These are phyloP conservation scores for Exutisphaerella laricina DNA, from an alignment of 2,329 filamentous ascomycete species.

Conservation along the genomic window DNA sequence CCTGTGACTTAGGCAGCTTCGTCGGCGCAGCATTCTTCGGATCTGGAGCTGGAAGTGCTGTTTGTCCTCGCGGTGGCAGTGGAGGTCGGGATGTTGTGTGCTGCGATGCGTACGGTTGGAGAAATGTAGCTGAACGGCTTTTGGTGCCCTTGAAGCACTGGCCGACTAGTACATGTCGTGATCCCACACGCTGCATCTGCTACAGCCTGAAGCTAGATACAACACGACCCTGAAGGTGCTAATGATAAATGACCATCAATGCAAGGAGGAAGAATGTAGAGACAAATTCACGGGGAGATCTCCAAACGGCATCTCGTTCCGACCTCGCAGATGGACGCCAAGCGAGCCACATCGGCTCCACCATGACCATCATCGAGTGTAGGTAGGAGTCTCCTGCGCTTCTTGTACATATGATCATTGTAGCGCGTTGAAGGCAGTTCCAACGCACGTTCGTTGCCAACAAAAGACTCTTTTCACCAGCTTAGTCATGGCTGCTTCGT, in stretches of 20 bases:
- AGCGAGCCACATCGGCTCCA: too few species aligned
- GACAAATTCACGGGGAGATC: too few species aligned
- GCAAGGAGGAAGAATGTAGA: too few species aligned
- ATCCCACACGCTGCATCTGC: conserved; percentile 17
- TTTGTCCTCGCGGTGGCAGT: background rate
- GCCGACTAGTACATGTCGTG: conserved; percentile 24
- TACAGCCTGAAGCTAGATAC: background rate
- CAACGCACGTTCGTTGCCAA: too few species aligned
- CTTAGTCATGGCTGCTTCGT: conserved; percentile 2
- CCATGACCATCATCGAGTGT: too few species aligned
- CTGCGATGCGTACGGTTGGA: background rate
- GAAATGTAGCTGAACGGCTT: background rate
- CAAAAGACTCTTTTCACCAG: background rate
- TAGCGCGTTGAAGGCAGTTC: background rate
- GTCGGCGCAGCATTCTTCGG: background rate
- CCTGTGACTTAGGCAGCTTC: background rate
- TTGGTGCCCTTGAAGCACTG: conserved; percentile 5
- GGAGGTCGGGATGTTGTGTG: background rate
- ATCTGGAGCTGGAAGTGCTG: background rate
- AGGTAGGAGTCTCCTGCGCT: background rate
- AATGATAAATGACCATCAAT: too few species aligned
- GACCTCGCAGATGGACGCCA: too few species aligned
- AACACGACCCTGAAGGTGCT: background rate
- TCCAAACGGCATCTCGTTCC: too few species aligned
- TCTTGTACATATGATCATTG: conserved; percentile 1